Evolutionary conservation across 2,329 filamentous ascomycete genomes (phyloP).

Genomic region (Ophiostoma sp.): DNA sequence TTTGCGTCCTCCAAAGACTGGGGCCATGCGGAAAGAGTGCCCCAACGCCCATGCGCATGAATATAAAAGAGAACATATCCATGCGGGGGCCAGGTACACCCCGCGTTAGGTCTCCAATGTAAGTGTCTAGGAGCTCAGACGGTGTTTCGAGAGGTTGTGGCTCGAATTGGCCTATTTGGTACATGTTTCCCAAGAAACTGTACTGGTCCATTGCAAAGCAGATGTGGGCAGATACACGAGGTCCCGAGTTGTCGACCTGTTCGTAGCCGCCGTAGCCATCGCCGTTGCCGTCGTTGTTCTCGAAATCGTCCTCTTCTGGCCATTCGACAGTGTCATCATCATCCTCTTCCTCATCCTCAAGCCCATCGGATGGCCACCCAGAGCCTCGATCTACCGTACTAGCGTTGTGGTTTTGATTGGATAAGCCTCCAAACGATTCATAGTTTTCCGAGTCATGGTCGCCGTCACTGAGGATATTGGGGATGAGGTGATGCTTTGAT

Average conservation of each 20-base stretch:
- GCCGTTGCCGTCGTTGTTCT: background rate
- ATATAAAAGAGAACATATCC: background rate
- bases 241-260: background rate
- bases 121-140: background rate
- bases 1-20: background rate
- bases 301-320: background rate
- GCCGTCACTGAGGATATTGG: background rate
- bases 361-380: background rate
- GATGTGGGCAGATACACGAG: background rate
- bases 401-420: no score
- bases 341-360: background rate
- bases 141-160: background rate
- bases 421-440: no score
- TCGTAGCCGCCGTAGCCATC: background rate
- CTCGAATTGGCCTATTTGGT: background rate
- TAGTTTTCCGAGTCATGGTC: background rate
- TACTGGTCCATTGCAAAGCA: constrained; percentile 23
- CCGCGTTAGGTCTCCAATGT: no score
- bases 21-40: background rate
- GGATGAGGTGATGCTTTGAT: background rate
- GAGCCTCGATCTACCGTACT: background rate
- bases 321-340: background rate
- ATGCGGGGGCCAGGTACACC: background rate
- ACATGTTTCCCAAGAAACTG: background rate
- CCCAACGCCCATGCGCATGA: background rate